Base-by-base conservation (phyloP, 1,284 basidiomycete species). In the Albatrellus sp. region DNA sequence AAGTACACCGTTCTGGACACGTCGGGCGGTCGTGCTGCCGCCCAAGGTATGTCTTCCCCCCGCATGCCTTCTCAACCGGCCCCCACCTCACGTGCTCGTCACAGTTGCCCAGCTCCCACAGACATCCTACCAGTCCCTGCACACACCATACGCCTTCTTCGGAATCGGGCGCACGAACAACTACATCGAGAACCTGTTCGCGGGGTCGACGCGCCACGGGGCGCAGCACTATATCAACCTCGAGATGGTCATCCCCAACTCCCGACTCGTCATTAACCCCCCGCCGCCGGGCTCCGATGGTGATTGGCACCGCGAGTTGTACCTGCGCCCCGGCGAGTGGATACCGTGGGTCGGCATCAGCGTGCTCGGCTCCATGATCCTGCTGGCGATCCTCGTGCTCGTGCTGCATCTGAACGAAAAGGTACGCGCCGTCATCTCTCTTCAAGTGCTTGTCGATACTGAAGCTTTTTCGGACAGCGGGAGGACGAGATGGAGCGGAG, bases 81-180 rank as follows among this genome's bases (percentile, higher is more conserved):
- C 16, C 31, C 20, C 14, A 45, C 13, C 43, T 38, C 36, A 19
- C 14, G 11, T 29, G 10, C 41, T 35, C 16, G 16, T 2, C 56
- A n/a, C n/a, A 90, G 91, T 94, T 28, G 83, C 81, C 1, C 96
- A 99, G 62, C 76, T 97, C 4, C 83, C 94, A 1, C 92, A 96
- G 59, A 90, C 90, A 1, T 77, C 83, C 0, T 98, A 98, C 57
- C 85, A 94, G 42, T 71, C 92, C 8, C 75, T 98, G 9, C 75
- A 83, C 42, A 85, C 90, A 1, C 94, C 96, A 0, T 97, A 97
- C 58, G 79, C 90, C 2, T 97, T 93, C 72, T 90, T 98, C 57
- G 96, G 96, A 0, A 79, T 99, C 2, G 96, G 96, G 0, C 77
- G 96, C 37, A 98, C 94, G n/a, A 99, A 99, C 66, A 99, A 99